These are phyloP conservation scores for Fomitopsis schrenkii DNA, from an alignment of 1,284 basidiomycete species.

Conservation along the genomic window DNA sequence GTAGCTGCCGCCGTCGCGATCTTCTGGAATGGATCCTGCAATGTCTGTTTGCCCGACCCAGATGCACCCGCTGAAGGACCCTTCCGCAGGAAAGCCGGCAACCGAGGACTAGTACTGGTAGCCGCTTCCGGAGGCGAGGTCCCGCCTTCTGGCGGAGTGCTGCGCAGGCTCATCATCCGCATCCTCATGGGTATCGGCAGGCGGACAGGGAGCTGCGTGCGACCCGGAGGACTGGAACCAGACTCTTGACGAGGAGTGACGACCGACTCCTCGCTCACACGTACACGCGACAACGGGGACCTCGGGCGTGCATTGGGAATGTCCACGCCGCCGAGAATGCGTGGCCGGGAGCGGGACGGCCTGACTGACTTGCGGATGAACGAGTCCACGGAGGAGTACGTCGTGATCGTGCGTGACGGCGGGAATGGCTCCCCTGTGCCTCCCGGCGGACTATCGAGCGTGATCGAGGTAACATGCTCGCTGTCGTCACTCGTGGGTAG, in stretches of 20 bases:
- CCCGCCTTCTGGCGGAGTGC: background rate
- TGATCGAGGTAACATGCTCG: background rate
- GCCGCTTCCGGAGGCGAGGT: background rate
- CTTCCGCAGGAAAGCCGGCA: background rate
- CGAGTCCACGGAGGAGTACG: conserved; percentile 27
- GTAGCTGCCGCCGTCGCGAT: too few species aligned
- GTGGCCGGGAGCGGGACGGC: conserved; percentile 2
- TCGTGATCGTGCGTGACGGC: conserved; percentile 17
- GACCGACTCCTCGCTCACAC: background rate
- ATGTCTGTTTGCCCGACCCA: background rate
- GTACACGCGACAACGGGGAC: background rate
- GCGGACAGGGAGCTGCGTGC: background rate
- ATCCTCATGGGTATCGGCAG: conserved; percentile 2
- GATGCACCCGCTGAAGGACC: background rate
- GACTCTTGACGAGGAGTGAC: background rate
- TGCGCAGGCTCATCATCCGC: background rate
- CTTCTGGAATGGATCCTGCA: background rate
- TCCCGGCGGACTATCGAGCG: background rate
- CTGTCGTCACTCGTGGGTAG: background rate
- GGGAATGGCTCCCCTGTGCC: background rate
- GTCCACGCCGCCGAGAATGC: background rate
- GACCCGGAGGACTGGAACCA: background rate
- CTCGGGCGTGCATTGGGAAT: conserved; percentile 1
- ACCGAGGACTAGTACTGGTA: background rate
- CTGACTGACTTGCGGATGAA: conserved; percentile 18